Conservation (phyloP, 768 basidiomycete genomes). For the Chalciporus pseudorubinellus region DNA sequence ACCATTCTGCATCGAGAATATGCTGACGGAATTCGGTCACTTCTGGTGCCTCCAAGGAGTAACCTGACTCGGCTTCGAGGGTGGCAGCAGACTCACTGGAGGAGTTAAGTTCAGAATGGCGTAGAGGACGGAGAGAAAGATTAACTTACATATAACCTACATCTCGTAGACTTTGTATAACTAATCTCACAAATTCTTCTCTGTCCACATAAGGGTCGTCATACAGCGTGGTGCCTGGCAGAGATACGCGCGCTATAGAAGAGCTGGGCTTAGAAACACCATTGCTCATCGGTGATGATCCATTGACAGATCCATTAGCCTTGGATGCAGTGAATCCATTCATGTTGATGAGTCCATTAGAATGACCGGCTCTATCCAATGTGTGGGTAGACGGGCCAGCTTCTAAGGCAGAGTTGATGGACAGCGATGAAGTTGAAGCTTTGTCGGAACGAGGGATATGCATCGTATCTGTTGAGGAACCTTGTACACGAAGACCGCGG, state of each 20-base stretch:
- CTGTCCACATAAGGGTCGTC: slow-evolving; percentile 77
- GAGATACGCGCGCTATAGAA: slow-evolving; percentile 56
- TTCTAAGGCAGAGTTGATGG: slow-evolving; percentile 41
- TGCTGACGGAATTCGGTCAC: slow-evolving; percentile 79
- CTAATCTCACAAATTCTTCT: slow-evolving; percentile 87
- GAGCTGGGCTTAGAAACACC: slow-evolving; percentile 49
- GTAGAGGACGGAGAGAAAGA: slow-evolving; percentile 8
- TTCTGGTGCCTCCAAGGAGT: slow-evolving; percentile 72
- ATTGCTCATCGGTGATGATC: slow-evolving; percentile 45
- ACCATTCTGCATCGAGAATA: slow-evolving; percentile 79
- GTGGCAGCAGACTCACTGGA: slow-evolving; percentile 83
- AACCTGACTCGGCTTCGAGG: slow-evolving; percentile 91
- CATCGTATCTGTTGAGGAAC: slow-evolving; percentile 43
- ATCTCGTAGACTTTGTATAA: slow-evolving; percentile 86
- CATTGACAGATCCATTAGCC: slow-evolving; percentile 36
- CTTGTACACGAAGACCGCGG: slow-evolving; percentile 23
- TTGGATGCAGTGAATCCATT: slow-evolving; percentile 34
- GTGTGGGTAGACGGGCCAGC: slow-evolving; percentile 54
- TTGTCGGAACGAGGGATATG: slow-evolving; percentile 52
- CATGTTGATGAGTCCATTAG: slow-evolving; percentile 42
- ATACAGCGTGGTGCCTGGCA: slow-evolving; percentile 74
- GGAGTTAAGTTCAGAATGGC: slow-evolving; percentile 10
- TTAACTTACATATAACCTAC: slow-evolving; percentile 69
- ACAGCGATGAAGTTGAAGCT: slow-evolving; percentile 42
- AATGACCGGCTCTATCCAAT: slow-evolving; percentile 31